Evolutionary conservation across 1,284 basidiomycete species (phyloP).

Genomic region (Microbotryum violaceum): DNA sequence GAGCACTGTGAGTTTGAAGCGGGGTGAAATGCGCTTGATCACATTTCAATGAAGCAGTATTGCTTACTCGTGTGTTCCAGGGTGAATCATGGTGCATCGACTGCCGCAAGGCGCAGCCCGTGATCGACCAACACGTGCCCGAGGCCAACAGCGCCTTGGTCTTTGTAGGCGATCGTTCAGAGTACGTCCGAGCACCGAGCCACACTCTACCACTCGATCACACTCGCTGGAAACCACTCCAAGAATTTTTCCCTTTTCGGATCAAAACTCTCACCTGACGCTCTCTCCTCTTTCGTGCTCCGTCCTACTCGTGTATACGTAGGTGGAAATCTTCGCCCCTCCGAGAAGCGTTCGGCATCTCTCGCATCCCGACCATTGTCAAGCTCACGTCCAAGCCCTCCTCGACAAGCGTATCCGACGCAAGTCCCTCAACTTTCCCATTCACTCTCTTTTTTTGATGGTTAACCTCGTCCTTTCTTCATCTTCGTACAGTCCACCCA

Average conservation of each 20-base stretch:
- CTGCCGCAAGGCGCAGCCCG: slow-evolving; percentile 37
- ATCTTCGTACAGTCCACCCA: too few species aligned
- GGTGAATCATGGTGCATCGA: slow-evolving; percentile 46
- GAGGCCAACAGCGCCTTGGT: slow-evolving; percentile 55
- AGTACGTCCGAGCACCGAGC: slow-evolving; percentile 40
- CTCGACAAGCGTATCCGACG: not conserved
- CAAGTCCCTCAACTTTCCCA: too few species aligned
- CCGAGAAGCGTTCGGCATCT: slow-evolving; percentile 59
- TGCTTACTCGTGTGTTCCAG: too few species aligned
- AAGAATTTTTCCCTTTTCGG: too few species aligned
- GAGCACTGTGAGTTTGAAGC: slow-evolving; percentile 24
- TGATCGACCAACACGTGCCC: slow-evolving; percentile 56
- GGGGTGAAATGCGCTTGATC: too few species aligned
- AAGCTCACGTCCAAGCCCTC: slow-evolving; percentile 37
- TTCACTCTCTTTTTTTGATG: too few species aligned
- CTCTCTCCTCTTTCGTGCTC: not conserved
- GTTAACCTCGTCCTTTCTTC: too few species aligned
- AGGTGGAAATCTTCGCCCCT: slow-evolving; percentile 62
- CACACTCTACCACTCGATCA: not conserved
- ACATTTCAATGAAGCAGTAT: too few species aligned
- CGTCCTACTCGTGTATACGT: not conserved
- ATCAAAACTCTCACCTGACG: not conserved
- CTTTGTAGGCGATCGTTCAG: slow-evolving; percentile 61
- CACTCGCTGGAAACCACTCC: slow-evolving; percentile 37
- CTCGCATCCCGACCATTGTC: slow-evolving; percentile 64